A percentile compares a stretch with the other conserved stretches of the same genome.
Evolutionary conservation across 805 yeast genomes (phyloP).

Genomic region (Tetrapisispora phaffii): DNA sequence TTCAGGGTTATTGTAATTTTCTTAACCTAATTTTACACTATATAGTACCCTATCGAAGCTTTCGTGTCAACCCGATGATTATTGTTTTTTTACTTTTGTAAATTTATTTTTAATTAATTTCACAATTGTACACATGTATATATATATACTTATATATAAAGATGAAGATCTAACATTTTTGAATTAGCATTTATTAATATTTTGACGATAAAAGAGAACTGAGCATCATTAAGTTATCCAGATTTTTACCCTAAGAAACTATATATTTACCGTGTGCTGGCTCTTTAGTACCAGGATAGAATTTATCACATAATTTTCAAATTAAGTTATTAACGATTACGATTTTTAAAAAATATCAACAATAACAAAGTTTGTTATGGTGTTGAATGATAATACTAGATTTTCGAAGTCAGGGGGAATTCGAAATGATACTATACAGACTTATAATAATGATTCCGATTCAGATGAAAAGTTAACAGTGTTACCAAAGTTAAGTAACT

Average conservation of each 20-base stretch:
- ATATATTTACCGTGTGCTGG: too few relatives aligned
- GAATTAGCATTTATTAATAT: too few relatives aligned
- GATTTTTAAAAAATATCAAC: neutral
- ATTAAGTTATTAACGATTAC: too few relatives aligned
- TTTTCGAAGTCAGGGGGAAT: neutral
- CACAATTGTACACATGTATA: too few relatives aligned
- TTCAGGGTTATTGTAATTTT: too few relatives aligned
- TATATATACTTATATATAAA: too few relatives aligned
- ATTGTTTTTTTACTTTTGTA: neutral
- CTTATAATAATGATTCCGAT: conserved; percentile 5
- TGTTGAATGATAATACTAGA: neutral
- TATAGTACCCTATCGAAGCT: neutral
- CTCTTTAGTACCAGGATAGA: neutral
- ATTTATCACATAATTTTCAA: neutral
- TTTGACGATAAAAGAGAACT: too few relatives aligned
- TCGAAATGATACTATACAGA: neutral
- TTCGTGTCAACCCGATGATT: neutral
- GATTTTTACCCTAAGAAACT: too few relatives aligned
- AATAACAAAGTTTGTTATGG: neutral
- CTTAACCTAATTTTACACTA: neutral
- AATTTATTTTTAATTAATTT: too few relatives aligned
- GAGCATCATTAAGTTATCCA: too few relatives aligned
- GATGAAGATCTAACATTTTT: too few relatives aligned
- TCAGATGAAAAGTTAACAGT: conserved; percentile 23
- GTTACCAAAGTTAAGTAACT: conserved; percentile 25